Evolutionary conservation across 176 grass and related monocot species (phyloP).

Genomic region (Hsuehochloa calcarea): DNA sequence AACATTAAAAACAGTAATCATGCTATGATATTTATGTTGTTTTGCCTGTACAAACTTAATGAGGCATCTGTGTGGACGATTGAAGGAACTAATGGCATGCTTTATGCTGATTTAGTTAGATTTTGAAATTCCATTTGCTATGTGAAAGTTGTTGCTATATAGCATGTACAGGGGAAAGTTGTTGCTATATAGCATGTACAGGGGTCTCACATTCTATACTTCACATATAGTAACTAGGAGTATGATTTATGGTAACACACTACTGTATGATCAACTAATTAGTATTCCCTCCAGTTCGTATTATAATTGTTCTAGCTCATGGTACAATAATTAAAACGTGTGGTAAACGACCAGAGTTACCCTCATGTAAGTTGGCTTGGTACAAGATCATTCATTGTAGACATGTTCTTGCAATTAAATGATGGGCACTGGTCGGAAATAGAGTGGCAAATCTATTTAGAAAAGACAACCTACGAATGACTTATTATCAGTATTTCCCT

Average conservation of each 20-base stretch:
- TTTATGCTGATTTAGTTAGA: neutral
- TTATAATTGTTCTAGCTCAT: neutral
- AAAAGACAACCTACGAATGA: neutral
- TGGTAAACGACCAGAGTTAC: neutral
- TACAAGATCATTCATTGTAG: neutral
- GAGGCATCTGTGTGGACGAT: neutral
- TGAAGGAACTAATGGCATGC: neutral
- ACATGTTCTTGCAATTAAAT: neutral
- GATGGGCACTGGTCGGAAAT: neutral
- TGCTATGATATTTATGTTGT: constrained; percentile 1
- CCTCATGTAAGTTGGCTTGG: neutral
- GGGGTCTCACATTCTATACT: neutral
- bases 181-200: constrained; percentile 3
- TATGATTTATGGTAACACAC: neutral
- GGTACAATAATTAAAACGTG: neutral
- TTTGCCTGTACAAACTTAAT: neutral
- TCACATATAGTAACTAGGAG: neutral
- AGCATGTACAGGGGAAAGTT: neutral
- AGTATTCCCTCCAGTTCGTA: neutral
- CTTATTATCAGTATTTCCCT: too few relatives aligned
- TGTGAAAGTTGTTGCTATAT: constrained; percentile 12
- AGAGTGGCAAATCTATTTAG: neutral
- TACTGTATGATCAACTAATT: neutral
- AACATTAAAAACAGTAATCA: neutral
- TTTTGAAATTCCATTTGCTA: neutral